phyloP scores from a whole-genome alignment of 192 early-diverging fungal genomes.

The Umbelopsis isabellina region DNA sequence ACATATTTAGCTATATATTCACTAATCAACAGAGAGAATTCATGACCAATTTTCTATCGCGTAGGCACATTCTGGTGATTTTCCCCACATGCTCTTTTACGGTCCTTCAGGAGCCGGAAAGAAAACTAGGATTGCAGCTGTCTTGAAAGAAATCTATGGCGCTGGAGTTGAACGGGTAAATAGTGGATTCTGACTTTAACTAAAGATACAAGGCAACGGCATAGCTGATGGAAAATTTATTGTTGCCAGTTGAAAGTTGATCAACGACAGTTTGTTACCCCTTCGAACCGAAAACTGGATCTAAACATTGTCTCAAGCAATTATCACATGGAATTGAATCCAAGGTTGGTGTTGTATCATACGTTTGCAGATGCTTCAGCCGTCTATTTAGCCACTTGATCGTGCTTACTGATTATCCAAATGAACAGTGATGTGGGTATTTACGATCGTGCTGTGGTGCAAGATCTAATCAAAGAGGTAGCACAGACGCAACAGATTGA shows the following conservation, averaged over 20 bases:
- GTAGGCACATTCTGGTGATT: conserved; percentile 71
- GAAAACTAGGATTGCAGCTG: conserved; percentile 89
- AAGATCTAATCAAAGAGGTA: conserved; percentile 95
- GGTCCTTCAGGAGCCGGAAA: conserved; percentile 97
- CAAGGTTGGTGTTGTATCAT: conserved; percentile 60
- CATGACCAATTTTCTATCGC: not conserved
- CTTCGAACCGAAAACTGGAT: conserved; percentile 84
- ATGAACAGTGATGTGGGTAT: conserved; percentile 87
- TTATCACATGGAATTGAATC: conserved; percentile 96
- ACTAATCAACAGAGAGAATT: not conserved
- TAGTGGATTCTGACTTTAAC: not conserved
- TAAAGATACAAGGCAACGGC: not conserved
- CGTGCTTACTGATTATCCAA: no score
- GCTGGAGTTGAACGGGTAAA: conserved; percentile 84
- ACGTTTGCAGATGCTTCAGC: not conserved
- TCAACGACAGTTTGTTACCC: conserved; percentile 80
- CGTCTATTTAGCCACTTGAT: not conserved
- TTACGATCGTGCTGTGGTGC: conserved; percentile 90
- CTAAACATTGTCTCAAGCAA: conserved; percentile 90
- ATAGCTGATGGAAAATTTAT: not conserved
- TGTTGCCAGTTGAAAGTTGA: conserved; percentile 83
- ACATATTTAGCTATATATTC: not conserved
- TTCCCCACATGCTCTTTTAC: conserved; percentile 95
- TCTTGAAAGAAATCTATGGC: conserved; percentile 90
- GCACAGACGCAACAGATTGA: conserved; percentile 96